phyloP scores from a whole-genome alignment of 2,329 filamentous ascomycete species.

The Emergomyces pasteurianus region DNA sequence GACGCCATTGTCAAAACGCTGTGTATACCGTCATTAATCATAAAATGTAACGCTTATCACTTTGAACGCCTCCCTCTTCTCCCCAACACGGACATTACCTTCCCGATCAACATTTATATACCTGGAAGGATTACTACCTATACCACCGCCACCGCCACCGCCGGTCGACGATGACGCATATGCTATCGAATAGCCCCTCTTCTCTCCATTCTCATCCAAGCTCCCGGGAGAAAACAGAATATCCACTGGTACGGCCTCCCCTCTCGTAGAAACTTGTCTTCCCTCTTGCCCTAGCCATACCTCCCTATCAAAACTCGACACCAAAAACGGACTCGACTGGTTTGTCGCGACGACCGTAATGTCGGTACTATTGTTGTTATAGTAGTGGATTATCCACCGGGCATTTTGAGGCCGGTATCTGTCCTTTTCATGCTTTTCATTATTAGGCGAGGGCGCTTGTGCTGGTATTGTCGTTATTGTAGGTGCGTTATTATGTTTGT shows the following conservation, averaged over 20 bases:
- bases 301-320: conserved; percentile 5
- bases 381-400: conserved; percentile 10
- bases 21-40: conserved; percentile 2
- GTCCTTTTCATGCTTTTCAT: background rate
- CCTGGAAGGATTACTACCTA: background rate
- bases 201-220: conserved; percentile 3
- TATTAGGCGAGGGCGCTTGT: background rate
- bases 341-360: conserved; percentile 7
- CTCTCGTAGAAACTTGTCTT: conserved; percentile 1
- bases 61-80: conserved; percentile 4
- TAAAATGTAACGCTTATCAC: conserved; percentile 13
- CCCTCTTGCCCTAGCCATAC: conserved; percentile 8
- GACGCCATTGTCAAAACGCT: background rate
- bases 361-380: conserved; percentile 9
- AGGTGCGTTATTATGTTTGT: background rate
- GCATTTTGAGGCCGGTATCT: background rate
- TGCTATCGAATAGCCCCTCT: conserved; percentile 3
- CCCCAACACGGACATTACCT: conserved; percentile 4
- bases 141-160: background rate
- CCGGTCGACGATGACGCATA: background rate
- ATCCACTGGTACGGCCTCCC: conserved; percentile 8
- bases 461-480: background rate
- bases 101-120: conserved; percentile 4
- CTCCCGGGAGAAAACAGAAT: conserved; percentile 4
- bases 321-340: conserved; percentile 9